Conservation (phyloP, 2,329 filamentous ascomycete genomes). For the Elsinoe australis region DNA sequence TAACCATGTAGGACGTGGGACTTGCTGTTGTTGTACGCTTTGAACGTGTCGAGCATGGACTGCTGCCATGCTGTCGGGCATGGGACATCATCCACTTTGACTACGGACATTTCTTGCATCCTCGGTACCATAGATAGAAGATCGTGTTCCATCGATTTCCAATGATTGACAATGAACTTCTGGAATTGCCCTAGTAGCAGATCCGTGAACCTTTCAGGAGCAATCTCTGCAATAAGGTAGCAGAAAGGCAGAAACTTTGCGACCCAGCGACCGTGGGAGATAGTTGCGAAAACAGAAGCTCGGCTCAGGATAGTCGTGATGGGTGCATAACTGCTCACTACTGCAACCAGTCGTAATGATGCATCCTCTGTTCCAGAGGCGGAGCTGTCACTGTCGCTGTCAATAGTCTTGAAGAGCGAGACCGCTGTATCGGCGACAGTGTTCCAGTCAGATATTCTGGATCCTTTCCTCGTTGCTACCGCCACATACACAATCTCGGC, state of each 20-base stretch:
- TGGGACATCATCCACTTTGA: slow-evolving; percentile 44
- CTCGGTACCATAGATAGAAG: slow-evolving; percentile 61
- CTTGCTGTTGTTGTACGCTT: not conserved
- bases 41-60: slow-evolving; percentile 32
- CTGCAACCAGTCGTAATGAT: slow-evolving; percentile 46
- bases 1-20: not conserved
- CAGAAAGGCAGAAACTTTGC: slow-evolving; percentile 78
- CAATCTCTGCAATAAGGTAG: slow-evolving; percentile 67
- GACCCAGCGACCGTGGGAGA: slow-evolving; percentile 60
- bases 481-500: slow-evolving; percentile 57
- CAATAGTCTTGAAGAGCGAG: slow-evolving; percentile 27
- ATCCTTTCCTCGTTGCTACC: slow-evolving; percentile 73
- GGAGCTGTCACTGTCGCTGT: slow-evolving; percentile 14
- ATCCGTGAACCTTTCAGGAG: slow-evolving; percentile 64
- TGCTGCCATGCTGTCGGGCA: slow-evolving; percentile 55
- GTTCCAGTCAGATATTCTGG: slow-evolving; percentile 65
- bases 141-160: slow-evolving; percentile 60
- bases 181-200: slow-evolving; percentile 77
- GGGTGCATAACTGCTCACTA: slow-evolving; percentile 66
- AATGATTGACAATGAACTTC: slow-evolving; percentile 69
- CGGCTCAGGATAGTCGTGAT: slow-evolving; percentile 70
- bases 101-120: slow-evolving; percentile 43
- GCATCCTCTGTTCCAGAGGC: slow-evolving; percentile 32
- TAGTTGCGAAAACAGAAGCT: slow-evolving; percentile 55
- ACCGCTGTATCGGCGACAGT: slow-evolving; percentile 45